Percentiles rank a stretch among this genome's conserved stretches.
These are phyloP conservation scores for Adansonia digitata DNA, from an alignment of 345 rosid species.

Conservation along the genomic window DNA sequence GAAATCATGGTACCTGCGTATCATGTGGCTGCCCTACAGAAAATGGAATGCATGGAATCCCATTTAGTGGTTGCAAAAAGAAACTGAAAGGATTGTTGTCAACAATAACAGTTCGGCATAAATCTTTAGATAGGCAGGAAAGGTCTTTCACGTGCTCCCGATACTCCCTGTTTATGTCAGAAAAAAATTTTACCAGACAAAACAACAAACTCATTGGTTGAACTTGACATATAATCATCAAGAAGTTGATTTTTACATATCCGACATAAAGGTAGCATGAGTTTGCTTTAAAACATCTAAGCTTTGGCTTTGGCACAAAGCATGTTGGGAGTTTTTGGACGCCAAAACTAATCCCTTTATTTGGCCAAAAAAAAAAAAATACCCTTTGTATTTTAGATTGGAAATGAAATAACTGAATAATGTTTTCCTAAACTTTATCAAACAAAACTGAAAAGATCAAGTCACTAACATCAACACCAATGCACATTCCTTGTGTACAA, in stretches of 20 bases:
- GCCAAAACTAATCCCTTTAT: not conserved
- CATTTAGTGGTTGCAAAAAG: slow-evolving; percentile 86
- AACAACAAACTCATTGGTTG: no score
- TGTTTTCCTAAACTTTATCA: not conserved
- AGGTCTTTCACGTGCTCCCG: slow-evolving; percentile 95
- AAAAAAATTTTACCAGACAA: no score
- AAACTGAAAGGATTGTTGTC: slow-evolving; percentile 99
- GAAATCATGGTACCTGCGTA: slow-evolving; percentile 45
- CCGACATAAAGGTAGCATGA: not conserved
- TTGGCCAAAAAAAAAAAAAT: no score
- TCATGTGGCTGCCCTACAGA: slow-evolving; percentile 78
- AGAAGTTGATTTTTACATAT: not conserved
- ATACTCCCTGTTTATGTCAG: slow-evolving; percentile 48
- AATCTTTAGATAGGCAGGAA: slow-evolving; percentile 65
- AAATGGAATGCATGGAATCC: slow-evolving; percentile 94
- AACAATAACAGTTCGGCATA: slow-evolving; percentile 72
- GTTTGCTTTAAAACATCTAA: not conserved
- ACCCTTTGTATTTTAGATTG: not conserved
- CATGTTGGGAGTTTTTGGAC: not conserved
- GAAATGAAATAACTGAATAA: not conserved
- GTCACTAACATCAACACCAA: not conserved
- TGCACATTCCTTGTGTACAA: not conserved
- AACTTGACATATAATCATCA: not conserved
- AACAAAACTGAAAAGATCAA: not conserved
- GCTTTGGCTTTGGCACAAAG: not conserved